Conservation (phyloP, 345 rosid species). For the Ailanthus altissimus region DNA sequence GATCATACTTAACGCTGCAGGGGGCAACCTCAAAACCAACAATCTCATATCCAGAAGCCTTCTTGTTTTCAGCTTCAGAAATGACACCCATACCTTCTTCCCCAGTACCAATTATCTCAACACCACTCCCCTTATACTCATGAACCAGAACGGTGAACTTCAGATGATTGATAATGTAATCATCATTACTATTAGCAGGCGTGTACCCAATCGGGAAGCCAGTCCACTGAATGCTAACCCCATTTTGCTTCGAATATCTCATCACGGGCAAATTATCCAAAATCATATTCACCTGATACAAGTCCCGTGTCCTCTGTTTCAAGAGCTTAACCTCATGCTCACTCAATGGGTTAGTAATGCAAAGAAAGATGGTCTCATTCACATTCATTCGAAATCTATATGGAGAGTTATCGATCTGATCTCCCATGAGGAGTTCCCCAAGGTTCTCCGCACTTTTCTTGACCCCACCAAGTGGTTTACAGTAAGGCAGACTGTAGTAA, state of each 20-base stretch:
- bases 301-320: constrained; percentile 78
- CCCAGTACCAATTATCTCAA: constrained; percentile 80
- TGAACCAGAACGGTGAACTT: constrained; percentile 76
- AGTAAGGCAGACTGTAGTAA: constrained; percentile 84
- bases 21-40: constrained; percentile 88
- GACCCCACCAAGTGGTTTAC: constrained; percentile 53
- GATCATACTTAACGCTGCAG: constrained; percentile 69
- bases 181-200: constrained; percentile 66
- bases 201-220: constrained; percentile 81
- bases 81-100: constrained; percentile 84
- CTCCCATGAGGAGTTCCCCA: constrained; percentile 92
- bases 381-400: constrained; percentile 69
- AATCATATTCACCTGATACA: constrained; percentile 90
- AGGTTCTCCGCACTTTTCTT: constrained; percentile 86
- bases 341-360: constrained; percentile 57
- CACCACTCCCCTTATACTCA: constrained; percentile 70
- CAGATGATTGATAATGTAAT: constrained; percentile 77
- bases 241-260: constrained; percentile 71
- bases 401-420: constrained; percentile 87
- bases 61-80: constrained; percentile 70
- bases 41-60: constrained; percentile 69
- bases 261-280: constrained; percentile 82
- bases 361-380: constrained; percentile 70
- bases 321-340: constrained; percentile 81
- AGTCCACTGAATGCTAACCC: constrained; percentile 78